Evolutionary conservation across 1,284 basidiomycete genomes (phyloP), one percentile per base, ranked within the genome.

Genomic region (Austroboletus niveus): DNA sequence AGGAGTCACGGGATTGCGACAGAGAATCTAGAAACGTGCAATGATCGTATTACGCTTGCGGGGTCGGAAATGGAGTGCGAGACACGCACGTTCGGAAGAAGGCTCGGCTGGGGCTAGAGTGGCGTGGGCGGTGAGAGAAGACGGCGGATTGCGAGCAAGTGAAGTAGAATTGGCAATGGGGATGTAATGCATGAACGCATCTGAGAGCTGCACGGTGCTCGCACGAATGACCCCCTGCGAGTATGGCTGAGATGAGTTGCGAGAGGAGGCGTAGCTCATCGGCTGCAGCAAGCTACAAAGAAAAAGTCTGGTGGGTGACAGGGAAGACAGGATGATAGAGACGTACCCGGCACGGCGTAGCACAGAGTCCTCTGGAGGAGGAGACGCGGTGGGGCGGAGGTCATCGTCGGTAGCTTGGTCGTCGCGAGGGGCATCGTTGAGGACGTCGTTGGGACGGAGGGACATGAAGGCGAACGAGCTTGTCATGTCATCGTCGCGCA

Each of bases 201-300:
- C 76, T 8, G 85, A 86, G 4, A 89, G 74, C 52, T 82, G 73
- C 62, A 89, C 75, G 0, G 87, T 88, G 58, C 70, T 76, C 30
- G 80, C 73, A n/a, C 87, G 79, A 54, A 89, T 89, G 42, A 76
- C 73, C 56, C 76, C 76, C 54, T 81, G 81, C 0, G 80, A 79
- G 57, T 81, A 84, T 27, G 75, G 72, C 12, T 65, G 59, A 39
- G 57, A 57, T 6, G 61, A 63, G 34, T 57, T 59, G 35, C 69
- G 69, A 36, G 64, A 63, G 9, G 73, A 66, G 43, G 66, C 66
- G 55, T 62, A 71, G 55, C 69, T 74, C 56, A 64, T 66, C 8
- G 72, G 66, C 42, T 69, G 70, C 2, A 72, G 48, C 39, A 71
- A 47, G 11, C 67, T 69, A 36, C 11, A 17, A 9, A 15, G 59